Evolutionary conservation across 192 early-diverging fungal species (phyloP).

Genomic region (Coemansia sp.): DNA sequence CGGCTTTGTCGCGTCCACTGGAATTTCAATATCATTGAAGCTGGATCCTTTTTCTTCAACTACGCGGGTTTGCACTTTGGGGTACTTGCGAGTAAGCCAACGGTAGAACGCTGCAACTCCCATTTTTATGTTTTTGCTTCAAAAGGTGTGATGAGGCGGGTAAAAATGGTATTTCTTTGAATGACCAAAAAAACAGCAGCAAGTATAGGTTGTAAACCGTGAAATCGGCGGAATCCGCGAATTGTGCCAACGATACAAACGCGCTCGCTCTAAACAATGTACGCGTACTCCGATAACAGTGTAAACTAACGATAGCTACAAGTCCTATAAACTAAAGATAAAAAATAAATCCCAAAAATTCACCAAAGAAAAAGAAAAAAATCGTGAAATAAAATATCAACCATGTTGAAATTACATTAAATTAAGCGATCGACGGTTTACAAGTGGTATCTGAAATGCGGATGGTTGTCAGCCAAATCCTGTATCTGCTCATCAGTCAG

Average conservation of each 20-base stretch:
- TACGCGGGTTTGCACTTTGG: constrained; percentile 66
- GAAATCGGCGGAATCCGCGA: no score
- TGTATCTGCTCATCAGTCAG: constrained; percentile 25
- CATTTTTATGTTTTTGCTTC: constrained; percentile 47
- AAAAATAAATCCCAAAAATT: no score
- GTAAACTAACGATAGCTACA: no score
- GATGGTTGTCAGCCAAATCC: constrained; percentile 49
- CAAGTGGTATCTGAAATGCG: constrained; percentile 46
- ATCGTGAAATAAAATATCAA: not conserved
- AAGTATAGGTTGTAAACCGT: no score
- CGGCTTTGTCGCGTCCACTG: constrained; percentile 82
- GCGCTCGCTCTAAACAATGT: no score
- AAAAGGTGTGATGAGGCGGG: no score
- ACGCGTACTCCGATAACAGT: no score
- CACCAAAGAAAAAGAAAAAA: not conserved
- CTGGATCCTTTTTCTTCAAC: constrained; percentile 66
- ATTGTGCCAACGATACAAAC: no score
- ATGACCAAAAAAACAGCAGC: no score
- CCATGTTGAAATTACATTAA: not conserved
- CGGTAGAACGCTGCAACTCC: constrained; percentile 81
- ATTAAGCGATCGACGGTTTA: constrained; percentile 4
- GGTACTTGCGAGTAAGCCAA: constrained; percentile 77
- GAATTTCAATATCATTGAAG: constrained; percentile 74
- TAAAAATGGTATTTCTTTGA: not conserved
- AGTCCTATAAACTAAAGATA: no score